Percentiles rank a stretch among this genome's conserved stretches.
These are phyloP conservation scores for Skeletonema grethae DNA, from an alignment of 108 stramenopile genomes.

Conservation along the genomic window DNA sequence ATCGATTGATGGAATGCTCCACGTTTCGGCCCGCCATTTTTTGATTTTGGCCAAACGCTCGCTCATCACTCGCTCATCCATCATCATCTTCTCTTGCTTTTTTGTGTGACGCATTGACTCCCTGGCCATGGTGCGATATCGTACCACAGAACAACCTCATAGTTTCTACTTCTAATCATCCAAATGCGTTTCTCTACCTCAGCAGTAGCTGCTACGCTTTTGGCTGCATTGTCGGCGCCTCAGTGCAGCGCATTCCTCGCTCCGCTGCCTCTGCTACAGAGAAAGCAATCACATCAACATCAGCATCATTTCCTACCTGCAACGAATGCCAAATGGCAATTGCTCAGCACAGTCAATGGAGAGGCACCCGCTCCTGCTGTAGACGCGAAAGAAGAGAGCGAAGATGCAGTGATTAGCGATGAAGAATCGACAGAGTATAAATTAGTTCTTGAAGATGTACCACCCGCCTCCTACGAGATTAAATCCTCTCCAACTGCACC, in stretches of 20 bases:
- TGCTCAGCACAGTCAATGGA: slow-evolving; percentile 15
- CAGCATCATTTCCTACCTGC: not conserved
- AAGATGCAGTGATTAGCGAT: not conserved
- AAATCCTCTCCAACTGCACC: slow-evolving; percentile 52
- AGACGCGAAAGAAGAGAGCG: slow-evolving; percentile 4
- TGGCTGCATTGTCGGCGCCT: not conserved
- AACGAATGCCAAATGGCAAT: not conserved
- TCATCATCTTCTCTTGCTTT: not conserved
- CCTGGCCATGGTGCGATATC: too few relatives aligned
- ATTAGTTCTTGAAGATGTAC: slow-evolving; percentile 38
- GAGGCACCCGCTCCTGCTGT: slow-evolving; percentile 1
- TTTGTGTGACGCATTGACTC: not conserved
- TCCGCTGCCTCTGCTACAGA: not conserved
- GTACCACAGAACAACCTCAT: not conserved
- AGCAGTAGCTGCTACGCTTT: not conserved
- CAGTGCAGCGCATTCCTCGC: slow-evolving; percentile 1
- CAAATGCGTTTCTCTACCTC: not conserved
- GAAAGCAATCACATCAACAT: slow-evolving; percentile 1
- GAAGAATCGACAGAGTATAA: slow-evolving; percentile 20
- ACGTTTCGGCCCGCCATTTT: not conserved
- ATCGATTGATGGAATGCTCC: not conserved
- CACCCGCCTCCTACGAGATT: slow-evolving; percentile 48
- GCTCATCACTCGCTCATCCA: too few relatives aligned
- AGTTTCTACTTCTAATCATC: not conserved
- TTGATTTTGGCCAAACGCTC: too few relatives aligned